Conservation (phyloP, 1,139 yeast species). For the Nakaseomyces sp. region DNA sequence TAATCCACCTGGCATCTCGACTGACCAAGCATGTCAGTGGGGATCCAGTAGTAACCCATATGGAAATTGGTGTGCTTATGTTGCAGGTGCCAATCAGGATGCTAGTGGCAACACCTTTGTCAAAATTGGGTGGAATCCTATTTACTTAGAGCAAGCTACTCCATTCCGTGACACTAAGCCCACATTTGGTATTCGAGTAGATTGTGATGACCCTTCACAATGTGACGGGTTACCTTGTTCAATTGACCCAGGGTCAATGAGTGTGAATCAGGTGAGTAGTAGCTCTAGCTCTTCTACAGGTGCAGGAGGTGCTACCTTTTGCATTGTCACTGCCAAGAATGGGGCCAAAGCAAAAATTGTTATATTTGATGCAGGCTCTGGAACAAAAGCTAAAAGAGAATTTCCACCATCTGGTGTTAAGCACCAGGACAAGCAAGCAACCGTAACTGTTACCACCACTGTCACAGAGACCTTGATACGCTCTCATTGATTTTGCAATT, state of each 20-base stretch:
- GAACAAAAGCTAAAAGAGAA: neutral
- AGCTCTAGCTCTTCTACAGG: conserved; percentile 33
- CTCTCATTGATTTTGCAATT: neutral
- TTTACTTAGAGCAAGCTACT: conserved; percentile 51
- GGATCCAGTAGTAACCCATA: conserved; percentile 56
- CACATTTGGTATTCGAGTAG: conserved; percentile 59
- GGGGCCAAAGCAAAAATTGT: conserved; percentile 62
- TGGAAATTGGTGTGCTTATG: conserved; percentile 92
- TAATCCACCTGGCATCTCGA: conserved; percentile 77
- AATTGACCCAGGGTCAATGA: conserved; percentile 60
- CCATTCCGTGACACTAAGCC: conserved; percentile 52
- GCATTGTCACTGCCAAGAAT: conserved; percentile 70
- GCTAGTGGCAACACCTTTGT: conserved; percentile 58
- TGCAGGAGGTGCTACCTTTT: conserved; percentile 65
- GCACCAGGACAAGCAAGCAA: neutral
- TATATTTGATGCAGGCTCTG: conserved; percentile 40
- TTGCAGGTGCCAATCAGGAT: conserved; percentile 83
- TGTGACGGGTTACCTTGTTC: conserved; percentile 74
- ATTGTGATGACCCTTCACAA: conserved; percentile 56
- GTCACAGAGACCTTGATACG: conserved; percentile 12
- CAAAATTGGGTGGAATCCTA: conserved; percentile 88
- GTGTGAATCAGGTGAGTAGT: conserved; percentile 44
- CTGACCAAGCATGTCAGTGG: conserved; percentile 77
- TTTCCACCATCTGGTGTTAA: neutral
- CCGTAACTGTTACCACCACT: conserved; percentile 6